Base-by-base conservation (phyloP, 352 stramenopile genomes). In the Phytophthora cactorum region DNA sequence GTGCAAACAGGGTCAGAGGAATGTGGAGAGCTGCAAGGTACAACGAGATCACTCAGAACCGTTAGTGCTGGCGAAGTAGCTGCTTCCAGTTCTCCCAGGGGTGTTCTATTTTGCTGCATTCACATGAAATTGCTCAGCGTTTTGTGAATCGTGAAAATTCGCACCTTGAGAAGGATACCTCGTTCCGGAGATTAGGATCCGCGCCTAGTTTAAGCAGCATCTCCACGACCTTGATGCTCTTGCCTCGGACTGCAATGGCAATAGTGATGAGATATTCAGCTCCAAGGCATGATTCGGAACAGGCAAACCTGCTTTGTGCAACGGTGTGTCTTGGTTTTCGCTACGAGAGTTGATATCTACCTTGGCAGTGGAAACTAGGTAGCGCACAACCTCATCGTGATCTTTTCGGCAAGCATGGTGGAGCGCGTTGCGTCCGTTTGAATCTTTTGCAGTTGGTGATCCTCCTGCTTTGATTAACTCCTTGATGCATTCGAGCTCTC, bases 361-460 rank as follows among this genome's bases (percentile, higher is more conserved):
- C 10, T 81, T 78, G 45, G 61, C 68, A 7, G 60, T 64, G 12
- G 54, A 67, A 15, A 92, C 32, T 44, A 94, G 63, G 57, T 81
- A 90, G 2, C 75, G 77, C 32, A 89, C 84, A 5, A 92, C 68
- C 6, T 80, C 67, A n/a, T 90, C 74, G 4, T 88, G 82, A 59
- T 92, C 86, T 68, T 89, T 91, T 22, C 81, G 81, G 56, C 86
- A 92, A 17, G 86, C 86, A 55, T 94, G 86, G 41, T 94, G 86
- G 11, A 94, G 75, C 1, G 82, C 84, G 27, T 90, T 94, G 36
- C 86, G 80, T 11, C 73, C 74, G 34, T 94, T 92, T 15, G 66
- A 52, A 55, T 93, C 82, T 8, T 65, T 67, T 15, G 79, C 32
- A 10, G 44, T 56, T 7, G 80, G 49, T 3, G 63, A 82, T 9